These are phyloP conservation scores for Oryza punctata DNA, from an alignment of 176 grass and related monocot species.

Conservation along the genomic window DNA sequence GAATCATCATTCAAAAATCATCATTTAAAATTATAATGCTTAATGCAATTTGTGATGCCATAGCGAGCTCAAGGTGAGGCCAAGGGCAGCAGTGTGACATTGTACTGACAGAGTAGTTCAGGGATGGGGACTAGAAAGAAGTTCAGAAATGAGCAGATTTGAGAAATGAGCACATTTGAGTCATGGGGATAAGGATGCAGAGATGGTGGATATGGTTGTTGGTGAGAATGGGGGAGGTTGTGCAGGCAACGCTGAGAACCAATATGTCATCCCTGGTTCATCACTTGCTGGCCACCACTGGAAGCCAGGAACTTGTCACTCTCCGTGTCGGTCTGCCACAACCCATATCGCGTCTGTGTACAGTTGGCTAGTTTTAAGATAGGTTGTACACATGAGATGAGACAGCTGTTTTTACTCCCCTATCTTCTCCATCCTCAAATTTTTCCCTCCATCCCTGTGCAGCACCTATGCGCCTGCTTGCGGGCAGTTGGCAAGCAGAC, in stretches of 20 bases:
- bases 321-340: background rate
- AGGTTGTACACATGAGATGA: background rate
- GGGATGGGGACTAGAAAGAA: too few relatives aligned
- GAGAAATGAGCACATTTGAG: background rate
- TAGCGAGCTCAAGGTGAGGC: too few relatives aligned
- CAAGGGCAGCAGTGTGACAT: background rate
- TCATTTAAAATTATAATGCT: too few relatives aligned
- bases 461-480: too few relatives aligned
- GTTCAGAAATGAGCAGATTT: background rate
- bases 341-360: background rate
- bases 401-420: background rate
- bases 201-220: background rate
- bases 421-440: background rate
- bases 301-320: background rate
- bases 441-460: background rate
- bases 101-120: background rate
- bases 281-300: background rate
- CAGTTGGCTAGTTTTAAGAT: background rate
- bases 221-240: background rate
- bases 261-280: background rate
- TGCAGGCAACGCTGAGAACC: background rate
- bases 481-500: too few relatives aligned
- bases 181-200: background rate
- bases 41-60: too few relatives aligned
- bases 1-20: too few relatives aligned